Evolutionary conservation across 116 monocot genomes (phyloP), one percentile per base, ranked within the genome.

Genomic region (Iris pallida): DNA sequence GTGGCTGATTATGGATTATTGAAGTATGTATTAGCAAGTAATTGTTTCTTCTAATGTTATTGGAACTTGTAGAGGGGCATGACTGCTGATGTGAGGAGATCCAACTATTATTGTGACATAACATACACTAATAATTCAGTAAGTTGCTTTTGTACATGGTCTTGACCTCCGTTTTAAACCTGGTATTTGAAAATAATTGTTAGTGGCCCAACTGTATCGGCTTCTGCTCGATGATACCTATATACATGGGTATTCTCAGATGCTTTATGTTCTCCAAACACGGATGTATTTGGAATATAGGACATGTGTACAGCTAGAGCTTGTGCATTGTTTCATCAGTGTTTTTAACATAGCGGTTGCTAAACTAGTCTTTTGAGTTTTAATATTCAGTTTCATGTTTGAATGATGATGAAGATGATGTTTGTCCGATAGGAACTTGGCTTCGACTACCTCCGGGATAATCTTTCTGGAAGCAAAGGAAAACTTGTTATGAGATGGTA

Each of bases 401-500:
- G 42, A 49, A 59, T 66, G 64, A 8, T 45, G 14, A 61, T 58
- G 15, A 44, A 44, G 8, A 71, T 4, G 30, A 1, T 30, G 30
- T 30, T 30, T 30, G 30, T 30, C 30, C 30, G 30, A 30, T 82
- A 98, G 98, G 98, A 98, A 76, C 90, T 98, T 76, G 98, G 98
- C 12, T 98, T 98, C 79, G 98, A 98, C 70, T 98, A 98, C 60
- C 90, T 98, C 11, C 85, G 98, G 47, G 98, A 98, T 59, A 98
- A 98, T 80, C 85, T 98, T 65, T 81, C 90, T 19, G 80, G 83
- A 71, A 98, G 72, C 30, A 86, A 78, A 81, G 80, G 56, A 17
- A 66, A 98, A 71, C 93, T 98, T 81, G 98, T 98, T 49, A 98
- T 98, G 98, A 85, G 90, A 86, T 98, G 98, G 98, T 98, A 90